These are phyloP conservation scores for Mycena galopus DNA, from an alignment of 768 basidiomycete genomes.

Conservation along the genomic window DNA sequence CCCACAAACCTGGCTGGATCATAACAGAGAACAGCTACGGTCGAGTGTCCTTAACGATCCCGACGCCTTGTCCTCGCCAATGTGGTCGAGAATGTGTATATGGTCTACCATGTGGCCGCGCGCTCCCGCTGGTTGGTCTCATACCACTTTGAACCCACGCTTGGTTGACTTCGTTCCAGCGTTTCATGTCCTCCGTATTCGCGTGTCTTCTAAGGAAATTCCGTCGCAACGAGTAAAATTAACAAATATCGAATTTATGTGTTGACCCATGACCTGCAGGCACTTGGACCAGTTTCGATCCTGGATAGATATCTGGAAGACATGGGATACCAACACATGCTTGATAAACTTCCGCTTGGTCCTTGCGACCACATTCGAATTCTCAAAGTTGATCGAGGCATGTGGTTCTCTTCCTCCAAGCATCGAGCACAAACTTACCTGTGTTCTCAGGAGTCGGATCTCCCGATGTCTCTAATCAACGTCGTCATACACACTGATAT, in stretches of 20 bases:
- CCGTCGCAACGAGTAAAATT: background rate
- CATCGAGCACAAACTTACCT: background rate
- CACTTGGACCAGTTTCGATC: slow-evolving; percentile 18
- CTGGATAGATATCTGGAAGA: slow-evolving; percentile 23
- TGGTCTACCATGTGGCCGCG: slow-evolving; percentile 15
- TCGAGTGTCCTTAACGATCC: slow-evolving; percentile 18
- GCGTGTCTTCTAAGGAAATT: slow-evolving; percentile 18
- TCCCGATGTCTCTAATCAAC: slow-evolving; percentile 30
- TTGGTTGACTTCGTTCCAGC: background rate
- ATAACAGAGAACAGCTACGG: slow-evolving; percentile 15
- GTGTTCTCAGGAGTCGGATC: slow-evolving; percentile 6
- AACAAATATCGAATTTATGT: background rate
- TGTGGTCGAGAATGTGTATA: slow-evolving; percentile 30
- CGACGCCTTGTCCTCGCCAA: background rate
- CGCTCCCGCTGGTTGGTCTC: slow-evolving; percentile 22
- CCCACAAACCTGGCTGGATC: slow-evolving; percentile 23
- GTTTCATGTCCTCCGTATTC: slow-evolving; percentile 25
- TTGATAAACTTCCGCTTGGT: slow-evolving; percentile 31
- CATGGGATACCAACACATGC: slow-evolving; percentile 25
- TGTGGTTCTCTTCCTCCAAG: background rate
- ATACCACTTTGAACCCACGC: background rate
- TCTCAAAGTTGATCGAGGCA: slow-evolving; percentile 26
- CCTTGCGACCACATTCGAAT: slow-evolving; percentile 16
- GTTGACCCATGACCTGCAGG: background rate
- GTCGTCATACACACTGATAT: slow-evolving; percentile 31